Evolutionary conservation across 140 eudicot species (phyloP), one percentile per base, ranked within the genome.

Genomic region (Erigeron philadelphicus): DNA sequence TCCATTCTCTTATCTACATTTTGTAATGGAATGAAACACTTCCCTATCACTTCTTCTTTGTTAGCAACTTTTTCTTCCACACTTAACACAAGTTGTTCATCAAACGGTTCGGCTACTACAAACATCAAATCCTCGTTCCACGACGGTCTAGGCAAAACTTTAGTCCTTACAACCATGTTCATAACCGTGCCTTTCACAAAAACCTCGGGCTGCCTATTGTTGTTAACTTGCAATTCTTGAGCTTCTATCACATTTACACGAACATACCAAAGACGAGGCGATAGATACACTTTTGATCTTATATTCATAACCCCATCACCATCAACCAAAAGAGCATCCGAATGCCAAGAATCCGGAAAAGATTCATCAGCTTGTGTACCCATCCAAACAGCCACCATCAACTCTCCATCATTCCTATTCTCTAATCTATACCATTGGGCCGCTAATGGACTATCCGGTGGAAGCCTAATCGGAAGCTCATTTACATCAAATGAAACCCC

Each of bases 81-180:
- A 44, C 77, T 75, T 66, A 83, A 41, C 17, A 81, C 84, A 52
- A 86, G 50, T 1, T 52, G 77, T 7, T 86, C 88, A 10, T 83
- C 93, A 57, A 86, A 86, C 40, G 88, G 93, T 58, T 86, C 93
- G 3, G 92, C 78, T 15, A 77, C 92, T 1, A 82, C 87, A 40
- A 85, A 82, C 84, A 85, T 82, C 79, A 83, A 46, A 78, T 86
- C 93, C 78, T 86, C 93, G 2, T 86, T 83, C 93, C 93, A 86
- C 13, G 49, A 16, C 1, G 88, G 88, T 62, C 41, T 71, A 1
- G 58, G 0, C 19, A 18, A 16, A 64, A 59, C 62, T 77, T 66
- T 81, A 41, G 75, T 75, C 25, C 59, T 68, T 25, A 84, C 69
- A 67, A 72, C 44, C 79, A 70, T 53, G 41, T 78, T 81, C 73